Evolutionary conservation across 768 basidiomycete species (phyloP), one percentile per base, ranked within the genome.

Genomic region (Phanerochaete sordida): DNA sequence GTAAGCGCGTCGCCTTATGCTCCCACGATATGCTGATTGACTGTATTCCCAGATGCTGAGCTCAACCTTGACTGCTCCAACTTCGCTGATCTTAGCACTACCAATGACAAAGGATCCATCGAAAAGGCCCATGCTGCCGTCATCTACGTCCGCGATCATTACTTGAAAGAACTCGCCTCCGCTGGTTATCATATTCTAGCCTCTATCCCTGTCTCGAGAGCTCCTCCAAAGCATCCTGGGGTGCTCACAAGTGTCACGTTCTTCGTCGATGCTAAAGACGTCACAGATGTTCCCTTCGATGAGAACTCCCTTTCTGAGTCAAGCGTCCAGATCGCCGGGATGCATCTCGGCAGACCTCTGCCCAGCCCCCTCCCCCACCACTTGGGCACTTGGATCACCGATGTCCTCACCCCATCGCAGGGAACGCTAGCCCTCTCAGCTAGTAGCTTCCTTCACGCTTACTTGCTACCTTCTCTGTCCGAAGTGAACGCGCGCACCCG

Each of bases 401-500:
- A 56, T 35, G 52, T 53, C 37, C 48, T 44, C 13, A 59, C 61
- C 28, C 43, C 60, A 37, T 66, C 66, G 0, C 62, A 58, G 28
- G 69, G 69, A 2, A 68, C 67, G 2, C 55, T 69, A 31, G 59
- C 49, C 16, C 53, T 72, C 39, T 62, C 69, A n/a, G 57, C 58
- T 26, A 27, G 48, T 19, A 54, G 61, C 35, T 70, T 71, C 64
- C 54, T 71, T 16, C 61, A 68, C 26, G 55, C 56, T 13, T 35
- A 31, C 16, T 45, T 72, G 33, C 65, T 70, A 28, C 39, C 48
- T 16, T 43, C 58, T 15, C 62, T 72, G 4, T 47, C 62, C 16
- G 48, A 53, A 13, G 60, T 72, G 57, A 72, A 72, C 46, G 57
- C 55, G 12, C 49, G 47, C 16, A 72, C 70, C 2, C 69, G 69